Evolutionary conservation across 192 early-diverging fungal species (phyloP), one percentile per base, ranked within the genome.

Genomic region (Oehlia diaphana): DNA sequence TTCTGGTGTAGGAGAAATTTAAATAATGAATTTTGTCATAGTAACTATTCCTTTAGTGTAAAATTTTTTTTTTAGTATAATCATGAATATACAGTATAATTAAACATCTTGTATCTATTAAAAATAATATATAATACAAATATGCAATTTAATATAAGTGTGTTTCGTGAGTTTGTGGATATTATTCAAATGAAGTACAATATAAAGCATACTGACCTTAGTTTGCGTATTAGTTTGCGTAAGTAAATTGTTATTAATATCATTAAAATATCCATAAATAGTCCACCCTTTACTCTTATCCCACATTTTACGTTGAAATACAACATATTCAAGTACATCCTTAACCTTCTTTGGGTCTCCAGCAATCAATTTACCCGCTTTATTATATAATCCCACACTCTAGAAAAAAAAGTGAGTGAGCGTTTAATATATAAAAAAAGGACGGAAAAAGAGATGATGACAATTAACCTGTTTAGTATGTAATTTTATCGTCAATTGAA

Each of bases 301-400:
- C 2, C 86, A 82, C 39, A 94, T 83, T 14, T 86, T 80, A 42
- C 91, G 82, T 80, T 93, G 92, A 81, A 92, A 91, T 5, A 93
- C 92, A 65, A 93, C 82, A 76, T 92, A 93, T 80, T 93, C 91
- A 2, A 84, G 72, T n/a, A 93, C 87, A 77, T 86, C 86, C 49
- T 86, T 84, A 6, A 88, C 78, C 79, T 88, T 91, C 37, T 88
- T 83, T 47, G 87, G 79, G 81, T 83, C 86, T 42, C 89, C 88
- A 26, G 79, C 82, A 62, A 86, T 80, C 67, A 84, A 61, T 23
- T 82, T 84, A 72, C 87, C 82, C 79, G 85, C 84, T 62, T 85
- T 86, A 81, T 87, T 82, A 76, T 82, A 90, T 10, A 87, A 85
- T 42, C 83, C 87, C 82, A 90, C 85, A 58, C 83, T 83, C 89